Base-by-base conservation (phyloP, 345 rosid species). In the Luvunga scandens region DNA sequence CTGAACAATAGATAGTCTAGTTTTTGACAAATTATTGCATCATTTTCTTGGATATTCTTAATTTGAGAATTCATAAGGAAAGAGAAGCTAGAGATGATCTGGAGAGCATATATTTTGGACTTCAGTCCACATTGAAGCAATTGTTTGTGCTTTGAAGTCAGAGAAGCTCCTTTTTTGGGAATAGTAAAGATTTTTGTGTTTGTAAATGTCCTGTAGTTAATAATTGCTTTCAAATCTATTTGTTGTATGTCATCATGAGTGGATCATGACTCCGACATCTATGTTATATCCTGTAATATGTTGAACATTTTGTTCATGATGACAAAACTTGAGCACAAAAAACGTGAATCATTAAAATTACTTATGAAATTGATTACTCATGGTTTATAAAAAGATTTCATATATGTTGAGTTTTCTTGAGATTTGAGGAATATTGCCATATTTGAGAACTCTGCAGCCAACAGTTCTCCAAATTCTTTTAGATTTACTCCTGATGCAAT, bases 91-190 rank as follows among this genome's bases (percentile, higher is more conserved):
- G 19, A 42, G 22, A 62, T 62, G 39, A 42, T 73, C 21, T 56
- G 12, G 5, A 61, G 57, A 24, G 36, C 60, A 28, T 42, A 45
- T 39, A 18, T 62, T 42, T 74, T 59, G 69, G 59, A 9, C 28
- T 24, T 59, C 4, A 39, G 76, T 36, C 16, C 24, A 73, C n/a
- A 34, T 48, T n/a, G 27, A 71, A 55, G 75, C 6, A 9, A 21
- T 31, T 53, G 14, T 22, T n/a, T 60, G 27, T 21, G 28, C 57
- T 73, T 64, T 45, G 56, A 75, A 30, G 28, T 39, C 31, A 13
- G 53, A 39, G 78, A 66, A 66, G 45, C 36, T 66, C 72, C 38
- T 66, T 65, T 75, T 55, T 25, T n/a, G 53, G 7, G 12, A 24
- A 21, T 66, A 34, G 36, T 33, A 57, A 5, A 34, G 66, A 56